Evolutionary conservation across 2,329 filamentous ascomycete species (phyloP).

Genomic region (Cladosporium phlei): DNA sequence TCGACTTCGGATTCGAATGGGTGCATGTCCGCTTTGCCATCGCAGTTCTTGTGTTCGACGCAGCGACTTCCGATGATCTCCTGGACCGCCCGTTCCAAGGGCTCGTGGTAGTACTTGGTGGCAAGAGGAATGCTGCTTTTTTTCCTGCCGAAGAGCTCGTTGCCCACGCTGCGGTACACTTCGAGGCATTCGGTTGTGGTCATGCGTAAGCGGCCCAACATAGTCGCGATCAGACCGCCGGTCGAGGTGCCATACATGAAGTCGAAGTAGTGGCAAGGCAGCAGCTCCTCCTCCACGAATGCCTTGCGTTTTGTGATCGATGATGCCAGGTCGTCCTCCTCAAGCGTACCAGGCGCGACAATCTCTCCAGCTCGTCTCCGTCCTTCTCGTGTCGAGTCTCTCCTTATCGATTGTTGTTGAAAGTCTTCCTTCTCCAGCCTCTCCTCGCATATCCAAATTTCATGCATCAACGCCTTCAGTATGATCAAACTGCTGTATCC

Average conservation of each 20-base stretch:
- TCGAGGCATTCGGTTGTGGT: constrained; percentile 45
- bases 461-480: constrained; percentile 45
- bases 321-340: constrained; percentile 4
- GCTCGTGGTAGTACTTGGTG: constrained; percentile 48
- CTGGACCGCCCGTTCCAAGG: constrained; percentile 44
- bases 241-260: constrained; percentile 51
- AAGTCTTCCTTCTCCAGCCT: constrained; percentile 39
- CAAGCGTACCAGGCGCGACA: not conserved
- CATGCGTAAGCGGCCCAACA: constrained; percentile 48
- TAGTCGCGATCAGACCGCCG: constrained; percentile 49
- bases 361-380: not conserved
- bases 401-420: constrained; percentile 18
- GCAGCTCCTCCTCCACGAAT: constrained; percentile 34
- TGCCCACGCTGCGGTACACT: constrained; percentile 43
- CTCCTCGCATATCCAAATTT: constrained; percentile 42
- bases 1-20: constrained; percentile 34
- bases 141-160: constrained; percentile 44
- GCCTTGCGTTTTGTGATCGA: constrained; percentile 1
- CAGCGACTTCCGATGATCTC: constrained; percentile 43
- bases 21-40: constrained; percentile 41
- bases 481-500: constrained; percentile 49
- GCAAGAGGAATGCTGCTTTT: constrained; percentile 42
- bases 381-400: constrained; percentile 4
- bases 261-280: constrained; percentile 51
- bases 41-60: constrained; percentile 39